Conservation (phyloP, 2,329 filamentous ascomycete genomes). For the Fusarium cicatricum region DNA sequence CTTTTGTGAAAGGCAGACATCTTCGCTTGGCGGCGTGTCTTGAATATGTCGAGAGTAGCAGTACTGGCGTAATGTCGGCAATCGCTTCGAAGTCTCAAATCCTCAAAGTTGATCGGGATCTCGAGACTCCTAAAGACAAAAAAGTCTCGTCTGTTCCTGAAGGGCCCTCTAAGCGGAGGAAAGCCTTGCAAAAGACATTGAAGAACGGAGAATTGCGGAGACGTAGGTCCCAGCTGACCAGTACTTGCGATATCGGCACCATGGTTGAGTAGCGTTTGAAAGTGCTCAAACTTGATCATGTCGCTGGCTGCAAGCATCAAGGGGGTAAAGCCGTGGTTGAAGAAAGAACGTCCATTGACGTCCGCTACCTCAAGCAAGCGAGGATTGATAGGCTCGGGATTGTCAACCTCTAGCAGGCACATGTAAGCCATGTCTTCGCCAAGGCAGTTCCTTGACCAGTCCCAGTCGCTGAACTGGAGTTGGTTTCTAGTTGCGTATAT, state of each 20-base stretch:
- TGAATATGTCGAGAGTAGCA: no score
- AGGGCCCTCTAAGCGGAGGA: background rate
- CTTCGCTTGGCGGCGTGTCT: no score
- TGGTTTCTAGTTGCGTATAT: background rate
- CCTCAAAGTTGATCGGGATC: no score
- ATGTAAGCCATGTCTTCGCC: no score
- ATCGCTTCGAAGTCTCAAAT: no score
- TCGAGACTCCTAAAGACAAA: no score
- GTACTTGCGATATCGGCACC: background rate
- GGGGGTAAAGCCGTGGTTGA: background rate
- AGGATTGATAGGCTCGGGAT: no score
- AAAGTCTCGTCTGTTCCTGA: no score
- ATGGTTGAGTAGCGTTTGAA: background rate
- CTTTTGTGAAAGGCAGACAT: no score
- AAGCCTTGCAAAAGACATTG: slow-evolving; percentile 12
- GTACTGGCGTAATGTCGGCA: no score
- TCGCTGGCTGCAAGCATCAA: slow-evolving; percentile 19
- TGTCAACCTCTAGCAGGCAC: no score
- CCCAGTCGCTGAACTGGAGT: no score
- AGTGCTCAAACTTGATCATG: background rate
- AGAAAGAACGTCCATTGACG: background rate
- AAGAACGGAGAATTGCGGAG: background rate
- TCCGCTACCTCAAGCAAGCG: background rate
- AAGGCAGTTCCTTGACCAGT: background rate
- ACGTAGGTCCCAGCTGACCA: background rate